Base-by-base conservation (phyloP, 108 stramenopile genomes). In the Cyclostephanos tholiformis region DNA sequence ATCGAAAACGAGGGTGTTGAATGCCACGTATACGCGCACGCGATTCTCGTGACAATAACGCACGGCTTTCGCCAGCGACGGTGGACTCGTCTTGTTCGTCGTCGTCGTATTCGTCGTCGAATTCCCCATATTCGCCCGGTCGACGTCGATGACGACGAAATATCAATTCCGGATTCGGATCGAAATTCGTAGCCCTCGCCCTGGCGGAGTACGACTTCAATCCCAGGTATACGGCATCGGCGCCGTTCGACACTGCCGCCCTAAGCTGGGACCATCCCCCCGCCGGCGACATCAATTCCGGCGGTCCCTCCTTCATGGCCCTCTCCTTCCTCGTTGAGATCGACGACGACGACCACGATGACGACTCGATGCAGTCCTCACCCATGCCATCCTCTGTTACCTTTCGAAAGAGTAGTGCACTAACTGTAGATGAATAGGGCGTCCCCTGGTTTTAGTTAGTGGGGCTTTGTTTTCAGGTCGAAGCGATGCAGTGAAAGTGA, bases 191-290 rank as follows among this genome's bases (percentile, higher is more conserved):
- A 7, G 91, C 91, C 12, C 89, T 66, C 1, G 89, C 91, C 6
- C 91, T 72, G 6, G 91, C 91, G 39, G 82, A 84, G 69, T 84
- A 87, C 13, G 88, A 80, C 12, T 84, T 87, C 39, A 89, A 39
- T 29, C 91, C 91, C 12, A 92, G 50, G 61, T 90, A 92, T 4
- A 87, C 71, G 12, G 89, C 79, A 75, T 92, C 89, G 72, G 91
- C 91, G 32, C 91, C 91, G 76, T 92, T 92, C 56, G 77, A 77
- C 2, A 92, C 73, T 20, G 91, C 91, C 16, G 91, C 91, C 3
- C 75, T 63, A 12, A 92, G 74, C 73, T 92, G 89, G 0, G 87
- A 83, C 76, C 78, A 90, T 25, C 91, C 91, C 48, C 91, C 91
- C 5, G 82, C 87, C 14, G 91, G 91, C 19, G 88, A 77, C 89